Percentiles rank a stretch among this genome's conserved stretches.
phyloP scores from a whole-genome alignment of 176 grass and related monocot species.

The Panicum miliaceum region DNA sequence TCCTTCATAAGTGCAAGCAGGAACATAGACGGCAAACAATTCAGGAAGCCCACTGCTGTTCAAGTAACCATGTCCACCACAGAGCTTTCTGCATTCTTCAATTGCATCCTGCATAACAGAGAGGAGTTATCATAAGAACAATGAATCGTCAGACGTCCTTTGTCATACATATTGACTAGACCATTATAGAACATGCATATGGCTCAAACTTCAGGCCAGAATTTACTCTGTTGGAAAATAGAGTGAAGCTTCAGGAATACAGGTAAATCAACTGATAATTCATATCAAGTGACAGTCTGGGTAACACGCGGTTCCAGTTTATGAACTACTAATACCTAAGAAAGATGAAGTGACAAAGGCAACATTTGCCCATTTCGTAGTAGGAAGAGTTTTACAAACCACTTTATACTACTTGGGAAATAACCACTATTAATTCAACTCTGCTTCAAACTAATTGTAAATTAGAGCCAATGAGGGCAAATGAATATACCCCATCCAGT shows the following conservation, averaged over 20 bases:
- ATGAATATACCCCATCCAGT: neutral
- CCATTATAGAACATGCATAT: neutral
- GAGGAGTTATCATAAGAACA: neutral
- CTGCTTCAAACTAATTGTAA: neutral
- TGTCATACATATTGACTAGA: neutral
- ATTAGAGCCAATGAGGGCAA: neutral
- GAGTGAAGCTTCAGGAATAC: constrained; percentile 1
- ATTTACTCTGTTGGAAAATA: neutral
- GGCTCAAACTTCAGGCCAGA: neutral
- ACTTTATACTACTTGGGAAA: neutral
- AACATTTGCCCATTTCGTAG: neutral
- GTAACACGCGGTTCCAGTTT: neutral
- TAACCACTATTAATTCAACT: neutral
- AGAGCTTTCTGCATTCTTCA: constrained; percentile 97
- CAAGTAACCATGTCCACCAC: constrained; percentile 95
- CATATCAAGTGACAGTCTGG: neutral
- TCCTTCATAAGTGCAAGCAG: constrained; percentile 98
- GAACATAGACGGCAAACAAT: constrained; percentile 96
- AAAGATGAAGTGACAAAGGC: constrained; percentile 13
- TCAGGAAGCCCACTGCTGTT: constrained; percentile 98
- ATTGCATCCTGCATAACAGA: constrained; percentile 74
- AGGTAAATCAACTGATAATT: neutral
- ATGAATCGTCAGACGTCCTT: neutral
- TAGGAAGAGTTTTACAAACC: neutral
- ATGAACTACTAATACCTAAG: neutral